Base-by-base conservation (phyloP, 306 rosid genomes). In the Gynostemma pentaphyllum region DNA sequence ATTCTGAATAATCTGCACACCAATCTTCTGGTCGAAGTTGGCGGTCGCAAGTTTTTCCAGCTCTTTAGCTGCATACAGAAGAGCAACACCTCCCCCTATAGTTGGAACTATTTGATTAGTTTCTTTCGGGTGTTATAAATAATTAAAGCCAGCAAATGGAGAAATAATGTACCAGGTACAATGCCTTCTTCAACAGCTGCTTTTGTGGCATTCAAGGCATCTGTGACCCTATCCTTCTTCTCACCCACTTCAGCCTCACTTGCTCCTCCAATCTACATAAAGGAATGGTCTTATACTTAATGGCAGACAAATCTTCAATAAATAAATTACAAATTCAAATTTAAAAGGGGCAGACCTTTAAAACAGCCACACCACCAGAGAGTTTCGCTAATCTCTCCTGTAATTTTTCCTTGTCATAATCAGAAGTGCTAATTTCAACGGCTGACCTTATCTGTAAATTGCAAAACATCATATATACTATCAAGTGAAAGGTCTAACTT, bases 131-230 rank as follows among this genome's bases (percentile, higher is more conserved):
- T 61, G 32, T 23, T 13, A 61, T 61, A 15, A 1, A 15, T 45
- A 64, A 45, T 64, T 29, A 18, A 7, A 41, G 21, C n/a, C 15
- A 41, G 36, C 50, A 26, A 48, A 24, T 26, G 50, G 36, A 50
- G 27, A 32, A 49, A 27, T 28, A 63, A 18, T 39, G 60, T 66
- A 87, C 97, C 83, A 14, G 97, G 87, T 51, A 90, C 87, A 34
- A 85, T 87, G 72, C 97, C 97, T 78, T 90, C 97, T 70, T 90
- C 97, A 24, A 90, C 97, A 4, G 97, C 97, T 18, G 97, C 97
- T 79, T 87, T 90, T 39, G 97, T 90, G 62, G 96, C 97, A 78
- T 90, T 90, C 39, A 90, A 77, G 72, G 97, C 97, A 75, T 90
- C 97, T 1, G 91, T 90, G 56, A 90, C 97, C 72, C 97, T 90